phyloP scores from a whole-genome alignment of 2,329 filamentous ascomycete species.

The Nigrospora osmanthi region DNA sequence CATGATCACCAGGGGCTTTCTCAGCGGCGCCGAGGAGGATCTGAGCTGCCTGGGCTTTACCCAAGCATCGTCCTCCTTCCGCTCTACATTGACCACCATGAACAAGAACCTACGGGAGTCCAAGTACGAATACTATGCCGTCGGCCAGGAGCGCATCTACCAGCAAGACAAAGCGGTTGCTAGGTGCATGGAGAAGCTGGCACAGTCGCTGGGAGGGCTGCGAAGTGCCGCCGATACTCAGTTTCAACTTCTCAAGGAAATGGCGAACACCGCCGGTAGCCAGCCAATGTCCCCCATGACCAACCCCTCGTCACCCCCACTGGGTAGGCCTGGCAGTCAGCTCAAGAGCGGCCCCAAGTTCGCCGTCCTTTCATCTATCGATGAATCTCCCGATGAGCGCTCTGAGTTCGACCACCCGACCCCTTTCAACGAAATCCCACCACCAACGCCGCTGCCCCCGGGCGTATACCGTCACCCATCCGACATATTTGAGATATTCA shows the following conservation, averaged over 20 bases:
- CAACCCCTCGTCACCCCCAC: constrained; percentile 20
- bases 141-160: constrained; percentile 75
- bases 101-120: constrained; percentile 75
- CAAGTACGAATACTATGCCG: constrained; percentile 79
- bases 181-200: constrained; percentile 75
- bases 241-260: constrained; percentile 72
- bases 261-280: constrained; percentile 22
- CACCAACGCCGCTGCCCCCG: constrained; percentile 8
- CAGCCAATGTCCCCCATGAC: constrained; percentile 21
- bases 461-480: constrained; percentile 50
- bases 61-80: constrained; percentile 55
- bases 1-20: constrained; percentile 73
- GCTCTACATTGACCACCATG: constrained; percentile 59
- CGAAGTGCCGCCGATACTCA: constrained; percentile 85
- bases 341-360: constrained; percentile 31
- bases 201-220: constrained; percentile 84
- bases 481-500: constrained; percentile 89
- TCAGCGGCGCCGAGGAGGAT: constrained; percentile 75
- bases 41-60: constrained; percentile 59
- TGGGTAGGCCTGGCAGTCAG: constrained; percentile 11
- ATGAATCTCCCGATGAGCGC: constrained; percentile 52
- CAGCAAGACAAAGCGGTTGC: constrained; percentile 71
- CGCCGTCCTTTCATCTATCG: constrained; percentile 48
- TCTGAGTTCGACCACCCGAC: constrained; percentile 36
- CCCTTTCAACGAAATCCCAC: constrained; percentile 5